Evolutionary conservation across 73 alveolate genomes (phyloP).

Genomic region (Paramecium pentaurelia): DNA sequence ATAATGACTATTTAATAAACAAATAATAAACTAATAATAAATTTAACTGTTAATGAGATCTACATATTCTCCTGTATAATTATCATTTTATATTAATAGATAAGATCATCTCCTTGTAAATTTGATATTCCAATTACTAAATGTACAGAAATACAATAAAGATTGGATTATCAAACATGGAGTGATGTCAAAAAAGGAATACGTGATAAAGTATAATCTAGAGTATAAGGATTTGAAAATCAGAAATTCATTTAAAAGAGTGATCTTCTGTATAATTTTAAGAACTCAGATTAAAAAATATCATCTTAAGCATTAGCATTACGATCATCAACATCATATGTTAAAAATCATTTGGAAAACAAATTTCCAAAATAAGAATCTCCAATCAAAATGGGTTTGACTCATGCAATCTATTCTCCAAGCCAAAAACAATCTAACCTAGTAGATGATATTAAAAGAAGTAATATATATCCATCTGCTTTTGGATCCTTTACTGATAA

Average conservation of each 20-base stretch:
- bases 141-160: not conserved
- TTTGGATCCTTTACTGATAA: not conserved
- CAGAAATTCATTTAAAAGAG: not conserved
- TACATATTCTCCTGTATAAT: not conserved
- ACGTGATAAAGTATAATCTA: slow-evolving; percentile 23
- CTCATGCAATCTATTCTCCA: slow-evolving; percentile 18
- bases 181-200: slow-evolving; percentile 48
- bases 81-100: not conserved
- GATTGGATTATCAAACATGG: not conserved
- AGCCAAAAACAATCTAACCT: not conserved
- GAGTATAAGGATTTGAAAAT: slow-evolving; percentile 38
- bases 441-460: not conserved
- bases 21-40: not conserved
- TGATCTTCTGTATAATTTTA: slow-evolving; percentile 10
- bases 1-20: not conserved
- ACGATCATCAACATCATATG: not conserved
- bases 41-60: slow-evolving; percentile 51
- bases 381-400: slow-evolving; percentile 5
- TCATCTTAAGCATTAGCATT: not conserved
- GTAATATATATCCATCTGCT: not conserved
- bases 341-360: not conserved
- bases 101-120: not conserved
- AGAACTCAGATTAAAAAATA: not conserved
- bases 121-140: not conserved
- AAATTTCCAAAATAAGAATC: slow-evolving; percentile 35